Evolutionary conservation across 2,329 filamentous ascomycete genomes (phyloP), one percentile per base, ranked within the genome.

Genomic region (Cytospora schulzeri): DNA sequence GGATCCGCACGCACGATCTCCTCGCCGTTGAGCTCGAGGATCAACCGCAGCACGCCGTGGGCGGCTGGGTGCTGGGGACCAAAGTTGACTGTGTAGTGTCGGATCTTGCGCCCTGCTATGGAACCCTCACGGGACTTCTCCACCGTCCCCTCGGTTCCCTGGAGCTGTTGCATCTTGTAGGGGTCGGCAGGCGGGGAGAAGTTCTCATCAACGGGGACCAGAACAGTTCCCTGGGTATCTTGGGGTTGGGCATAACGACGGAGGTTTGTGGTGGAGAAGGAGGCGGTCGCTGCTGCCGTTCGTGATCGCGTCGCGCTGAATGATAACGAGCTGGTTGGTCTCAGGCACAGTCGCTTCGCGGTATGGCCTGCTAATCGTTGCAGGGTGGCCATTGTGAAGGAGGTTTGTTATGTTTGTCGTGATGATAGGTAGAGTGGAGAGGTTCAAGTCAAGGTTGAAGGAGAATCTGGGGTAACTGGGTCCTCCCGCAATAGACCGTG

Each of bases 21-120:
- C 83, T 99, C 95, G 77, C 95, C 95, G 79, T 92, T 97, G 76
- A 99, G 86, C 79, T 99, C 95, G 73, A 99, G 87, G 83, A 99
- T 99, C 80, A 99, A 81, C 62, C 95, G 92, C 80, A 99, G 81
- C 87, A 99, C 95, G 75, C 95, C 95, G 86, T 99, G 95, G 73
- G 95, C 96, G 70, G 95, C 95, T 48, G 95, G 95, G 84, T 99
- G 95, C 85, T 99, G 95, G 69, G 95, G 95, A 63, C 95, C 95
- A 74, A 99, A 99, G 85, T 99, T 99, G 83, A 99, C 94, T 8
- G 95, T 99, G 82, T 99, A 99, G 81, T 99, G 95, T 71, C 95
- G 89, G 77, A 99, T 91, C 85, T 97, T 98, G 78, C 94, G 90
- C 79, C 80, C 77, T 68, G 76, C 77, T 68, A 85, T 76, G 64